Conservation (phyloP, 1,139 yeast species). For the Pichia sp. region DNA sequence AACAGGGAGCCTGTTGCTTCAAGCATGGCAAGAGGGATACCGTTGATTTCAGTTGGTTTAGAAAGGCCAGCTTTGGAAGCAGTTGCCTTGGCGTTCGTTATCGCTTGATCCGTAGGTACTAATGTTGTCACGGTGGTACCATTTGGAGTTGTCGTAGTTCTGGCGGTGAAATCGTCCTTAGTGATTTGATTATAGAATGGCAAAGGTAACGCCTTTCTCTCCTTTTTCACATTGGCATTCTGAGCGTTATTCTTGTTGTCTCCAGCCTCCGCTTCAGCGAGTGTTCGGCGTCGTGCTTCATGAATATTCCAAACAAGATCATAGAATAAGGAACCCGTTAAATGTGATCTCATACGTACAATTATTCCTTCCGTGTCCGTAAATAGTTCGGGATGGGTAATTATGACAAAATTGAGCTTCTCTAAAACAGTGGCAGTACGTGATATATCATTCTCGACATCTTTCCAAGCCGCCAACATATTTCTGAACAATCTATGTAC, state of each 20-base stretch:
- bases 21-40: slow-evolving; percentile 72
- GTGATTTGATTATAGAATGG: slow-evolving; percentile 94
- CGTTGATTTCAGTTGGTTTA: slow-evolving; percentile 63
- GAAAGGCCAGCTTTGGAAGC: slow-evolving; percentile 46
- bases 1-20: slow-evolving; percentile 69
- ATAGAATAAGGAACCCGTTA: slow-evolving; percentile 85
- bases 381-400: slow-evolving; percentile 81
- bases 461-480: slow-evolving; percentile 87
- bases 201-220: slow-evolving; percentile 50
- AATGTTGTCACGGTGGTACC: slow-evolving; percentile 88
- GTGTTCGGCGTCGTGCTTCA: slow-evolving; percentile 77
- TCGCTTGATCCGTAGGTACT: slow-evolving; percentile 79
- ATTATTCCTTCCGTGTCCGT: slow-evolving; percentile 65
- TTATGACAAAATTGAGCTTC: slow-evolving; percentile 77
- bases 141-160: slow-evolving; percentile 81
- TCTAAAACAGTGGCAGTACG: slow-evolving; percentile 92
- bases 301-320: slow-evolving; percentile 94
- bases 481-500: slow-evolving; percentile 84
- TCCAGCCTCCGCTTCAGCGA: slow-evolving; percentile 26
- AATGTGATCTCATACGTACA: slow-evolving; percentile 83
- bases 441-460: slow-evolving; percentile 82
- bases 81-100: slow-evolving; percentile 46
- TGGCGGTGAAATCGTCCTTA: slow-evolving; percentile 82
- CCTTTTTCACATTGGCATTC: background rate
- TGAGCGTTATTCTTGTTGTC: slow-evolving; percentile 9